Evolutionary conservation across 2,329 filamentous ascomycete species (phyloP), one percentile per base, ranked within the genome.

Genomic region (Trichoderma koningii): DNA sequence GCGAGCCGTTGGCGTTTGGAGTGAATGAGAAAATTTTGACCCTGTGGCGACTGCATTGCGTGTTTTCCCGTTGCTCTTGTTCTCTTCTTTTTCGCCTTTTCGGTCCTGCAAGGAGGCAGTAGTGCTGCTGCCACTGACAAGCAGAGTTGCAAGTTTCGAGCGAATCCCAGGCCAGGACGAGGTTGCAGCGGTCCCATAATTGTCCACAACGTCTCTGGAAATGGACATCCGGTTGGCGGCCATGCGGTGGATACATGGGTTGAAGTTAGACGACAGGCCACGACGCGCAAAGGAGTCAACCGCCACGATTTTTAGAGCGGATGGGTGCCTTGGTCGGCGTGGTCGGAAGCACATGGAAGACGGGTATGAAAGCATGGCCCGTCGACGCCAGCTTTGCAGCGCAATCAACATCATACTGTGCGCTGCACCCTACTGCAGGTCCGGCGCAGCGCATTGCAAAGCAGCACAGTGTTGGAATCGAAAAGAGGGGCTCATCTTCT

Each of bases 341-440:
- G 23, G 53, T 57, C 55, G 62, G 62, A 56, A 50, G 45, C 45
- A 59, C 57, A 48, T 28, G n/a, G 41, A 56, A 45, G 53, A 23
- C 52, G 26, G 19, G 19, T 34, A n/a, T 38, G 28, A 64, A 45
- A 38, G 9, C 30, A 55, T 57, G 56, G 47, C 42, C 53, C 34
- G 53, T 64, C 42, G 42, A 56, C 42, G 53, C 53, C 59, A 47
- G 44, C 17, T 28, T 44, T 38, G 34, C 41, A 19, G 28, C 23
- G 15, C 52, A 57, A 56, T 52, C n/a, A 45, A 59, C 44, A 44
- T 51, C 53, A 64, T 64, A 64, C 62, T 64, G 62, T 64, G 62
- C 45, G 62, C 41, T 55, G 62, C 62, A 41, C 53, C 26, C 34
- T 38, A 38, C 34, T 38, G 34, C 34, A 38, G 34, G 34, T 38